Base-by-base conservation (phyloP, 2,329 filamentous ascomycete genomes). In the Sporothrix brunneoviolacea region DNA sequence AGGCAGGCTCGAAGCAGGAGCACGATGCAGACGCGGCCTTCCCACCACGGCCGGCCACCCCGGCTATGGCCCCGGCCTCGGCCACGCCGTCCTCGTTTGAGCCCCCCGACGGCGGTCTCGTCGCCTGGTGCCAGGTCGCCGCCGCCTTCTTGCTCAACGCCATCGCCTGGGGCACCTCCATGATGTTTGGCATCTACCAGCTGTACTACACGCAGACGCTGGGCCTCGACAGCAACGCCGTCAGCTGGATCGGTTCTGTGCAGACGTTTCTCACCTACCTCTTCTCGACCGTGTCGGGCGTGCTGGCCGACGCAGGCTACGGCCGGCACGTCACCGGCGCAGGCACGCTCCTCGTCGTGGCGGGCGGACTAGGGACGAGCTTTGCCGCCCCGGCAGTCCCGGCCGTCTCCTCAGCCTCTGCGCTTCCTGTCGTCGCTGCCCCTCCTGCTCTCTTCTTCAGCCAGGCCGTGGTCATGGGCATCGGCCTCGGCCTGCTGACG, bases 401-500 rank as follows among this genome's bases (percentile, higher is more conserved):
- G 8, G 22, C 43, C 16, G 24, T n/a, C n/a, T n/a, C n/a, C n/a
- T n/a, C 44, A 3, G 37, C 38, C 4, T 22, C 38, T 6, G 8
- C 30, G 4, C 37, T 40, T 12, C n/a, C 38, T 8, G 38, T n/a
- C 24, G 19, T 8, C 19, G 7, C 24, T 51, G 5, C 37, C 44
- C 6, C 30, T n/a, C n/a, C 8, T 15, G n/a, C 24, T 4, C 54
- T 80, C 36, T 65, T 80, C 33, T 65, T 81, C 12, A 65, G 74
- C 1, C 78, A 81, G 59, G 78, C 77, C 15, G 49, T 79, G 28
- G 73, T 73, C 52, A 73, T 74, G 6, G 79, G 79, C 0, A 61
- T 82, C 13, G 79, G 79, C 16, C 64, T 71, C 58, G 73, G 79
- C 24, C 64, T 82, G 49, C 67, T 82, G 63, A 76, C 77, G 63